Evolutionary conservation across 2,329 filamentous ascomycete genomes (phyloP).

Genomic region (Fusarium tuaranense): DNA sequence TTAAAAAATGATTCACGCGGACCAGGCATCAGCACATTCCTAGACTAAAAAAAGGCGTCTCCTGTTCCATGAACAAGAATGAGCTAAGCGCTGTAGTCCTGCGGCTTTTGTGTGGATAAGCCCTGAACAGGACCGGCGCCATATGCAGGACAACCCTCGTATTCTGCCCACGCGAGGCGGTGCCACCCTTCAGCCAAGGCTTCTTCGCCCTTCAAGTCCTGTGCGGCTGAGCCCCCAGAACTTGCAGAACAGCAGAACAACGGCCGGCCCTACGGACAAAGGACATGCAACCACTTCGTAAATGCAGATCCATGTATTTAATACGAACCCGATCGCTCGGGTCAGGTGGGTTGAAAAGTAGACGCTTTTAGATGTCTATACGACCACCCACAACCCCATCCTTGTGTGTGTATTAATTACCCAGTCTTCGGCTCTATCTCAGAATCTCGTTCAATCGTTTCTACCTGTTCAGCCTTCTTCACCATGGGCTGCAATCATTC

Average conservation of each 20-base stretch:
- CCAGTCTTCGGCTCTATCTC: neutral
- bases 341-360: slow-evolving; percentile 9
- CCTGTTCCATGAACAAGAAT: neutral
- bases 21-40: slow-evolving; percentile 19
- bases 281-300: slow-evolving; percentile 12
- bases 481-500: slow-evolving; percentile 38
- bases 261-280: slow-evolving; percentile 11
- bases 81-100: slow-evolving; percentile 22
- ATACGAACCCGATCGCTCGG: slow-evolving; percentile 24
- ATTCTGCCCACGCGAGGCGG: slow-evolving; percentile 36
- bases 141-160: slow-evolving; percentile 35
- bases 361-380: slow-evolving; percentile 14
- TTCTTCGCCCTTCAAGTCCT: slow-evolving; percentile 2
- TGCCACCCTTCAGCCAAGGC: slow-evolving; percentile 23
- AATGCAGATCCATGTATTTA: slow-evolving; percentile 13
- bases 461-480: neutral
- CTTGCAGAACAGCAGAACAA: slow-evolving; percentile 19
- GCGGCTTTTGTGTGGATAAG: slow-evolving; percentile 21
- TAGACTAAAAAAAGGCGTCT: slow-evolving; percentile 10
- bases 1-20: slow-evolving; percentile 1
- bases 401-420: slow-evolving; percentile 10
- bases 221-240: slow-evolving; percentile 12
- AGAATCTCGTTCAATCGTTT: neutral
- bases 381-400: neutral
- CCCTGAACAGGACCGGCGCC: slow-evolving; percentile 22